Conservation (phyloP, 306 rosid genomes). For the Arachis hypogaea region DNA sequence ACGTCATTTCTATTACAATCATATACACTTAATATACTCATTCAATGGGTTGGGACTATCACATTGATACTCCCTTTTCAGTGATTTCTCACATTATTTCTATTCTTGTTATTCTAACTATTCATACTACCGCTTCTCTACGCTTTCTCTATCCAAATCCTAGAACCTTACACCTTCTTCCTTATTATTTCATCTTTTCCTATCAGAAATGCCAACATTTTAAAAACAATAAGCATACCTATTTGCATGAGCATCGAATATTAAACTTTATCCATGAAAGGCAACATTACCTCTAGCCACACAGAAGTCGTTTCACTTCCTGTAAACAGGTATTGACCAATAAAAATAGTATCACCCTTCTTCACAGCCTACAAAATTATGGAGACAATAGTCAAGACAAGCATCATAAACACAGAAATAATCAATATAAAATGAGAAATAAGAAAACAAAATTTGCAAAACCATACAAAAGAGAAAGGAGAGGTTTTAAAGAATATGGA, state of each 20-base stretch:
- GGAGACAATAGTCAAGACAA: conserved; percentile 2
- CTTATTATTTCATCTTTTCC: neutral
- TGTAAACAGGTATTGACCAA: conserved; percentile 48
- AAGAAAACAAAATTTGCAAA: neutral
- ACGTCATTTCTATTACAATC: too few species aligned
- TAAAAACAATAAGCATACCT: neutral
- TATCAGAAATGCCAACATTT: neutral
- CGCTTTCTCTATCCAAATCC: too few species aligned
- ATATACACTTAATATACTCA: too few species aligned
- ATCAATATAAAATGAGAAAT: neutral
- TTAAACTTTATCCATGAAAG: neutral
- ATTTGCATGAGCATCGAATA: neutral
- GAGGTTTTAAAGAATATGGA: too few species aligned
- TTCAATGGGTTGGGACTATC: too few species aligned
- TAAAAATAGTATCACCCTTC: conserved; percentile 48
- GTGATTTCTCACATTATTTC: too few species aligned
- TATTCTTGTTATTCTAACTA: too few species aligned
- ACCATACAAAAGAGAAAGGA: neutral
- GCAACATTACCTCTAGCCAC: conserved; percentile 46
- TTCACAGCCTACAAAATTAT: conserved; percentile 45
- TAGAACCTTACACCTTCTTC: too few species aligned
- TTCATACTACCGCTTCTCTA: too few species aligned
- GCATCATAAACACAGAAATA: neutral
- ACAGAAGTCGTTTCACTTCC: conserved; percentile 52
- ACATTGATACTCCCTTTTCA: too few species aligned